Evolutionary conservation across 768 basidiomycete genomes (phyloP).

Genomic region (Termitomyces sp.): DNA sequence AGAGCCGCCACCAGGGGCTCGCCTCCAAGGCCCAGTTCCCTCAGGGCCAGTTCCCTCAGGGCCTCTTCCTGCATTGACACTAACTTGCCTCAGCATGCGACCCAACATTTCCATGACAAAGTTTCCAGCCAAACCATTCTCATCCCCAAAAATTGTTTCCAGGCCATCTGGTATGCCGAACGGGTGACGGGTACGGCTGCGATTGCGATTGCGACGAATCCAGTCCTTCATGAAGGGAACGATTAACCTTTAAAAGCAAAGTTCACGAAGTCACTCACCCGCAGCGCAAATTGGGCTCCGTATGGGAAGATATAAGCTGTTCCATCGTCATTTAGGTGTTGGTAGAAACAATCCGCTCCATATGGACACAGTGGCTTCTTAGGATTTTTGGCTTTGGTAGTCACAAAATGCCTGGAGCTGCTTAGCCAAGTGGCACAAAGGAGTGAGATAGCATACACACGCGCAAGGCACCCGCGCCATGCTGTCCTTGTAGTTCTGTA

Average conservation of each 20-base stretch:
- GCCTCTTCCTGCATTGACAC: not conserved
- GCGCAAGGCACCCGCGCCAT: slow-evolving; percentile 69
- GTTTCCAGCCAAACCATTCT: slow-evolving; percentile 5
- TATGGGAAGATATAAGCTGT: slow-evolving; percentile 49
- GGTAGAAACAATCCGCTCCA: slow-evolving; percentile 78
- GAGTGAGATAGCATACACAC: slow-evolving; percentile 29
- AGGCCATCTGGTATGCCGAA: not conserved
- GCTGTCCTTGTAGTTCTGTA: slow-evolving; percentile 63
- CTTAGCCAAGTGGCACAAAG: not conserved
- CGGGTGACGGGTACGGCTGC: not conserved
- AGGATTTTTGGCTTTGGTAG: slow-evolving; percentile 35
- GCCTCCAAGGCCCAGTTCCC: not conserved
- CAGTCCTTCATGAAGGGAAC: not conserved
- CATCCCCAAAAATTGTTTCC: not conserved
- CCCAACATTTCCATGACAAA: slow-evolving; percentile 15
- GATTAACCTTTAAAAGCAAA: not conserved
- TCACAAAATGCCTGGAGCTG: slow-evolving; percentile 52
- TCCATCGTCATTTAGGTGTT: slow-evolving; percentile 65
- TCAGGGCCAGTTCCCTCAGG: not conserved
- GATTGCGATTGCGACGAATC: not conserved
- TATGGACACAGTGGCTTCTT: slow-evolving; percentile 65
- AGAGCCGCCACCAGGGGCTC: not conserved
- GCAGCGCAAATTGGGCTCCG: slow-evolving; percentile 52
- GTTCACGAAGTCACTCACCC: slow-evolving; percentile 28
- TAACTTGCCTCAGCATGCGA: slow-evolving; percentile 9